Conservation (phyloP, 331 rosid genomes). For the Phaseolus coccineus region DNA sequence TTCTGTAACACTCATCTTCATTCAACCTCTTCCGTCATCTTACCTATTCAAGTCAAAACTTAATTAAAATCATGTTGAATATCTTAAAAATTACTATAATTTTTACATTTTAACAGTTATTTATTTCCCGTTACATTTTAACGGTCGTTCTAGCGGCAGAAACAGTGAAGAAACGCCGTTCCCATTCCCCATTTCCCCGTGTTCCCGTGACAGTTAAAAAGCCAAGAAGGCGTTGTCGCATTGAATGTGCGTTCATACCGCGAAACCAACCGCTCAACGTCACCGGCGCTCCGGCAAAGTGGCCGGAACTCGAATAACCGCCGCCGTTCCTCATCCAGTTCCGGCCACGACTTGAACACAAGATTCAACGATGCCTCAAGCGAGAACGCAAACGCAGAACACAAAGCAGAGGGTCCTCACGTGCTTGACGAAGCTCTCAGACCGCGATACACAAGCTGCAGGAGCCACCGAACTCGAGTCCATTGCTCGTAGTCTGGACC, state of each 20-base stretch:
- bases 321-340: neutral
- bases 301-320: slow-evolving; percentile 41
- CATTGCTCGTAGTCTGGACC: slow-evolving; percentile 65
- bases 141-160: neutral
- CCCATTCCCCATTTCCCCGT: neutral
- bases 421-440: slow-evolving; percentile 84
- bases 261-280: neutral
- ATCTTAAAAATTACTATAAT: no score
- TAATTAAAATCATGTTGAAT: no score
- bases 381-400: slow-evolving; percentile 53
- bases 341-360: neutral
- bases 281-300: slow-evolving; percentile 52
- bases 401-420: slow-evolving; percentile 73
- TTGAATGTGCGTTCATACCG: neutral
- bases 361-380: slow-evolving; percentile 51
- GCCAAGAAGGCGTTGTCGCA: neutral
- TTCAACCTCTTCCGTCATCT: no score
- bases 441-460: slow-evolving; percentile 73
- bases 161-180: slow-evolving; percentile 1
- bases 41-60: no score
- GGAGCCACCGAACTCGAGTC: slow-evolving; percentile 73
- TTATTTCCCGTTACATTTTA: no score
- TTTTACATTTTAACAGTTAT: no score
- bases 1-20: no score
- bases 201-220: slow-evolving; percentile 21